Base-by-base conservation (phyloP, 23 red algal species). In the Gracilariopsis chorda region DNA sequence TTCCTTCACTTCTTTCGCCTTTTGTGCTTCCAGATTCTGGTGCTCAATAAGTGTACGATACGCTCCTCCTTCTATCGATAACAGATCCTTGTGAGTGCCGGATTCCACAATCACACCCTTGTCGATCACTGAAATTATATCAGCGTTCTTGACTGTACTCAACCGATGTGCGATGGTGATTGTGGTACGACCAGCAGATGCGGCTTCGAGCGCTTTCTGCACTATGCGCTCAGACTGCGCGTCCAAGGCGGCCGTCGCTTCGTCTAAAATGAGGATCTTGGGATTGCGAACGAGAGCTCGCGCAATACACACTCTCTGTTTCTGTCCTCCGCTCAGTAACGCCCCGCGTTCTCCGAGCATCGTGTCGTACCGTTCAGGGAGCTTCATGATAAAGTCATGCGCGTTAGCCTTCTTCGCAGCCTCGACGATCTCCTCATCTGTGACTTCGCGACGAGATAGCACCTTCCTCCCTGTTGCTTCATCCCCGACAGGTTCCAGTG, bases 271-370 rank as follows among this genome's bases (percentile, higher is more conserved):
- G 17, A 99, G 55, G n/a, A 99, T 65, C 61, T 76, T 94, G 4
- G 97, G 97, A 61, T 94, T 85, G 21, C 93, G 85, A 16, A 99
- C 70, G 1, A 99, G 57, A 47, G 97, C 97, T 43, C 97, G 84
- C 39, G 97, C 97, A 33, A 99, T 99, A 58, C 93, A 94, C n/a
- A 99, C 86, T 8, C 97, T 82, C 51, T 99, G 97, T 51, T 99
- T 99, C 75, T 99, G 97, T 27, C 97, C 97, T 51, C 97, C 97
- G 36, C 82, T 90, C 28, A 99, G 67, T 43, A 92, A 63, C 33
- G 93, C 91, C 40, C 97, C 97, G 41, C 97, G 90, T 43, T 96
- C 93, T 44, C 97, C 97, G 10, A 99, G 88, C 76, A 95, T 76
- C 6, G 97, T 99, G 34, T 99, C 89, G 36, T 95, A 94, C 33